A percentile compares a stretch with the other conserved stretches of the same genome.
phyloP scores from a whole-genome alignment of 78 protist genomes.

The Monocercomonoides exilis region DNA sequence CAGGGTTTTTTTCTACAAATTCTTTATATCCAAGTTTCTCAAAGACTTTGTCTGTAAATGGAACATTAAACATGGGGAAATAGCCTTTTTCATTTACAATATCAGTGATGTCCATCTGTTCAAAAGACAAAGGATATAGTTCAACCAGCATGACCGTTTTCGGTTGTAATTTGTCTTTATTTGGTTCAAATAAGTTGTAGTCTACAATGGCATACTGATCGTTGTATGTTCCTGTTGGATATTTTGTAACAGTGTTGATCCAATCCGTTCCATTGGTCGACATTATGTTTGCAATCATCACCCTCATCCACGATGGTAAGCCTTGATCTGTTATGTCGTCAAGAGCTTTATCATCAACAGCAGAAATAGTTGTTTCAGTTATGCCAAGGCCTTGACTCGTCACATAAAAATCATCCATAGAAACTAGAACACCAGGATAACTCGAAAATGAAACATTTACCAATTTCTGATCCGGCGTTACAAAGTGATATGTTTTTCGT shows the following conservation, averaged over 20 bases:
- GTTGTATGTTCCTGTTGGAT: slow-evolving; percentile 67
- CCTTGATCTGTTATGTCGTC: not conserved
- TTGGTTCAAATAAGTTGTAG: slow-evolving; percentile 45
- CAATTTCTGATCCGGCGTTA: not conserved
- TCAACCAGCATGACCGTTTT: not conserved
- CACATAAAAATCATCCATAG: slow-evolving; percentile 24
- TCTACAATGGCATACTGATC: slow-evolving; percentile 64
- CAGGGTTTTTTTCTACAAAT: not conserved
- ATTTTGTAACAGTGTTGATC: slow-evolving; percentile 26
- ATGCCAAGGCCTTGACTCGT: not conserved
- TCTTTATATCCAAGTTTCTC: slow-evolving; percentile 18
- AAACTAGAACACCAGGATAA: slow-evolving; percentile 26
- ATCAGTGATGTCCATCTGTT: not conserved
- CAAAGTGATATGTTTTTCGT: slow-evolving; percentile 1
- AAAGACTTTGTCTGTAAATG: slow-evolving; percentile 24
- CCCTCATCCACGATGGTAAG: slow-evolving; percentile 38
- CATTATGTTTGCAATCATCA: slow-evolving; percentile 47
- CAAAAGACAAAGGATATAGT: not conserved
- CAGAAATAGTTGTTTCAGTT: slow-evolving; percentile 32
- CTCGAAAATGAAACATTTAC: not conserved
- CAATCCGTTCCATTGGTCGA: slow-evolving; percentile 49
- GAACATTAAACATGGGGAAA: slow-evolving; percentile 59
- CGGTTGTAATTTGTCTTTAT: not conserved
- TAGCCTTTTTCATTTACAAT: slow-evolving; percentile 27
- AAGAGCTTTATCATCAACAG: too few relatives aligned